A percentile compares a stretch with the other conserved stretches of the same genome.
Conservation (phyloP, 1,284 basidiomycete genomes). For the Psilocybe mexicana region DNA sequence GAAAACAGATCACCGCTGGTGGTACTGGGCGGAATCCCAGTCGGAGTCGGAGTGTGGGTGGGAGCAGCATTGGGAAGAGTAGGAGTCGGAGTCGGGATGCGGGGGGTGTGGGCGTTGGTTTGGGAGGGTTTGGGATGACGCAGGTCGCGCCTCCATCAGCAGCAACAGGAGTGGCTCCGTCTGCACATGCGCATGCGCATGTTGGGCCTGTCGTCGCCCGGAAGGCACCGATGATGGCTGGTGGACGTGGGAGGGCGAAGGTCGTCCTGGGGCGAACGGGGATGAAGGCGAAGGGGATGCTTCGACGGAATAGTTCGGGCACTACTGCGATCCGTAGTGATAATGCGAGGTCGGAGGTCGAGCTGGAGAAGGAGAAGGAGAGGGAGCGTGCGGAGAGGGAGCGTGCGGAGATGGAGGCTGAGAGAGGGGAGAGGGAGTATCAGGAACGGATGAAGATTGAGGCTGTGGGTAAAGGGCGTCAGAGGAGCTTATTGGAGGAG, state of each 20-base stretch:
- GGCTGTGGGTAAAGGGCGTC: not conserved
- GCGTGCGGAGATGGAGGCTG: slow-evolving; percentile 21
- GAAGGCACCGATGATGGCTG: slow-evolving; percentile 8
- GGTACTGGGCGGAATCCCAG: slow-evolving; percentile 11
- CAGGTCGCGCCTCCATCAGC: not conserved
- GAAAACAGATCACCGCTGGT: not conserved
- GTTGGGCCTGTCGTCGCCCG: not conserved
- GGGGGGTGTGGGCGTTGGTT: slow-evolving; percentile 12
- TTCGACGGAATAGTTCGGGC: slow-evolving; percentile 22
- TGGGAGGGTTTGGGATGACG: slow-evolving; percentile 19
- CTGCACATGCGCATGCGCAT: no score
- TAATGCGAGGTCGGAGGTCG: slow-evolving; percentile 9
- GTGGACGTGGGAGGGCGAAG: slow-evolving; percentile 13
- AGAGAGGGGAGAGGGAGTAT: slow-evolving; percentile 3
- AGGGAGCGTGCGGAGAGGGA: slow-evolving; percentile 13
- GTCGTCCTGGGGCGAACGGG: slow-evolving; percentile 14
- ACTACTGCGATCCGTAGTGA: not conserved
- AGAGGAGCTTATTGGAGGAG: not conserved
- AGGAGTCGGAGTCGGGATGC: slow-evolving; percentile 26
- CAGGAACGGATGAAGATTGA: slow-evolving; percentile 1
- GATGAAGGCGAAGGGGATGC: slow-evolving; percentile 2
- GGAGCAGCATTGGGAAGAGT: slow-evolving; percentile 20
- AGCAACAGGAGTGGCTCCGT: no score
- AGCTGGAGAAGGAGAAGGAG: slow-evolving; percentile 6
- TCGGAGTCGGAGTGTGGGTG: slow-evolving; percentile 11